Evolutionary conservation across 2,329 filamentous ascomycete species (phyloP).

Genomic region (Teratosphaeria epicoccoides): DNA sequence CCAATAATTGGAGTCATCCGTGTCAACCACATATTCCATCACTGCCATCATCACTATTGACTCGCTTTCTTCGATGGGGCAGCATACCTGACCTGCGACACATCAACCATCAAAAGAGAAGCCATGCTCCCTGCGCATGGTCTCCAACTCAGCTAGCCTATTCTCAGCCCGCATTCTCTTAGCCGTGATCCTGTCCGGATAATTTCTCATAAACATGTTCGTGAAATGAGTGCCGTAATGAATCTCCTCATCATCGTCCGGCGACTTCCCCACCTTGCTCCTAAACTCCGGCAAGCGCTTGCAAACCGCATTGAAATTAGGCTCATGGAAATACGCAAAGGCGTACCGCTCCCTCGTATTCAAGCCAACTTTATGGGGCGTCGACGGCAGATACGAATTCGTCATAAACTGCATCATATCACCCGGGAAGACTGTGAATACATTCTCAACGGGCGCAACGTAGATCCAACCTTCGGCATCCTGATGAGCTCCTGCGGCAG

Average conservation of each 20-base stretch:
- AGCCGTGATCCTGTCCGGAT: not conserved
- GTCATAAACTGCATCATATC: not conserved
- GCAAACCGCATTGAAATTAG: not conserved
- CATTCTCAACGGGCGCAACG: not conserved
- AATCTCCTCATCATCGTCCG: not conserved
- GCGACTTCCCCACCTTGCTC: not conserved
- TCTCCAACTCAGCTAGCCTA: not conserved
- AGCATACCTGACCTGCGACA: too few relatives aligned
- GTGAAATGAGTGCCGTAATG: not conserved
- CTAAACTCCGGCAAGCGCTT: not conserved
- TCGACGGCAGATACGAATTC: not conserved
- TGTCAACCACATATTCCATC: too few relatives aligned
- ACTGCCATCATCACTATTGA: too few relatives aligned
- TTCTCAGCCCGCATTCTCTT: not conserved
- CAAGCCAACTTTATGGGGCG: not conserved
- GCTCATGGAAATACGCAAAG: not conserved
- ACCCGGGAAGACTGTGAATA: not conserved
- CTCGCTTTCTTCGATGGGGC: too few relatives aligned
- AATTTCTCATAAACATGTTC: not conserved
- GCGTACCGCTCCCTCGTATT: not conserved
- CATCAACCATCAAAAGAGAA: not conserved
- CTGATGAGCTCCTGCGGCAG: not conserved
- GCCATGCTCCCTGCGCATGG: not conserved
- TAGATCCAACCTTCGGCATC: not conserved
- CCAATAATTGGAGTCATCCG: too few relatives aligned